These are phyloP conservation scores for Phalaenopsis aphrodite DNA, from an alignment of 106 monocot genomes.

Conservation along the genomic window DNA sequence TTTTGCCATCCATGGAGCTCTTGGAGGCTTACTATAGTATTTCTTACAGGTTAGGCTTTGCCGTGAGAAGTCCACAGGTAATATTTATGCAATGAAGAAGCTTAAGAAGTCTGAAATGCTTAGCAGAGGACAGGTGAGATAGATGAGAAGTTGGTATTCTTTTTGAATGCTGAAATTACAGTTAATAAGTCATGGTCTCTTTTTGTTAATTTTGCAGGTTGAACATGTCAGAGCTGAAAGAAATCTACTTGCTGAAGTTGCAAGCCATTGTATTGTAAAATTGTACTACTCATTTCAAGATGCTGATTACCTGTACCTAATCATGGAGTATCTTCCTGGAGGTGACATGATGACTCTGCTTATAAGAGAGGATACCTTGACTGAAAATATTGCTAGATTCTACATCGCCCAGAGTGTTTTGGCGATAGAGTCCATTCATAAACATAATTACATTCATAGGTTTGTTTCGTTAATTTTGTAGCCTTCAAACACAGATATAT, in stretches of 20 bases:
- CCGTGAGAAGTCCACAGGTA: conserved; percentile 36
- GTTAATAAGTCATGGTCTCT: not conserved
- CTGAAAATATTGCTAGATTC: conserved; percentile 91
- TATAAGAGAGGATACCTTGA: conserved; percentile 91
- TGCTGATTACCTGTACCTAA: conserved; percentile 67
- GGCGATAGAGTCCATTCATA: conserved; percentile 98
- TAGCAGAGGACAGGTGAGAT: conserved; percentile 39
- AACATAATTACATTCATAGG: conserved; percentile 97
- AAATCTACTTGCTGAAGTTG: conserved; percentile 96
- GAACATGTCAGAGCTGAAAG: conserved; percentile 97
- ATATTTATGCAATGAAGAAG: conserved; percentile 53
- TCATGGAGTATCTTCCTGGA: conserved; percentile 59
- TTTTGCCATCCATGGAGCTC: not conserved
- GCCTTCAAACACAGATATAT: not conserved
- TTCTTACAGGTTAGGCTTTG: conserved; percentile 32
- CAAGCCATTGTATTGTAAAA: conserved; percentile 96
- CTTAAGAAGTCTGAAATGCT: conserved; percentile 51
- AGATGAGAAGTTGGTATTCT: not conserved
- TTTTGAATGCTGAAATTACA: not conserved
- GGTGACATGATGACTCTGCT: conserved; percentile 99
- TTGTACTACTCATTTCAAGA: conserved; percentile 99
- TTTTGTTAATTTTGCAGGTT: conserved; percentile 25
- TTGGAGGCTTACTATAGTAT: conserved; percentile 1
- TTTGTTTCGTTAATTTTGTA: conserved; percentile 9
- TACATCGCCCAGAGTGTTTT: conserved; percentile 92